Conservation (phyloP, 352 stramenopile species). For the Pythium grandisporangium region DNA sequence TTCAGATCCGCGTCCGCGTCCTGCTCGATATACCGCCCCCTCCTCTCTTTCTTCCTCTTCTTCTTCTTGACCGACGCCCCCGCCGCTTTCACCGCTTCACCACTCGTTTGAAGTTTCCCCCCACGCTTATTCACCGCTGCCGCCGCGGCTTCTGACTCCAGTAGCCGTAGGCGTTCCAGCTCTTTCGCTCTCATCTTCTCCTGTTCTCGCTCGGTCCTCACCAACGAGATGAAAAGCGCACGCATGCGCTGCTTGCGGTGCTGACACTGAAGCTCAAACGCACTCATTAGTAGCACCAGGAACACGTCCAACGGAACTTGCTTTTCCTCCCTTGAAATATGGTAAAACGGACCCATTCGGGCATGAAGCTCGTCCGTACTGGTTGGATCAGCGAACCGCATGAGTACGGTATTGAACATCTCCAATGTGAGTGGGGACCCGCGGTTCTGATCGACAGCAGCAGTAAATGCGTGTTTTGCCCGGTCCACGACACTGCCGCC, state of each 20-base stretch:
- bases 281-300: constrained; percentile 30
- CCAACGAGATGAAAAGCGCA: constrained; percentile 32
- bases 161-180: constrained; percentile 1
- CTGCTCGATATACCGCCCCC: constrained; percentile 8
- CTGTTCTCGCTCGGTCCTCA: constrained; percentile 12
- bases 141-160: constrained; percentile 7
- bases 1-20: constrained; percentile 22
- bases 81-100: too few species aligned
- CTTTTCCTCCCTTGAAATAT: constrained; percentile 37
- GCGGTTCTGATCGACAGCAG: constrained; percentile 19
- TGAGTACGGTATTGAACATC: constrained; percentile 36
- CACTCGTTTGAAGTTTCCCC: too few species aligned
- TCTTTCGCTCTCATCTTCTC: constrained; percentile 17
- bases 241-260: constrained; percentile 35
- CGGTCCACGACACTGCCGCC: constrained; percentile 5
- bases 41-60: constrained; percentile 18
- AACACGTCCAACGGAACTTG: constrained; percentile 44
- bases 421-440: constrained; percentile 35
- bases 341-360: constrained; percentile 37
- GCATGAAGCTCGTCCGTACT: constrained; percentile 18
- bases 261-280: constrained; percentile 30
- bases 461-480: neutral
- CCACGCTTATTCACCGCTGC: too few species aligned
- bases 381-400: constrained; percentile 21
- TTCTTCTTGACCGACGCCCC: too few species aligned